A percentile compares a stretch with the other conserved stretches of the same genome.
phyloP scores from a whole-genome alignment of 2,329 filamentous ascomycete genomes.

The Trichothecium sympodiale region DNA sequence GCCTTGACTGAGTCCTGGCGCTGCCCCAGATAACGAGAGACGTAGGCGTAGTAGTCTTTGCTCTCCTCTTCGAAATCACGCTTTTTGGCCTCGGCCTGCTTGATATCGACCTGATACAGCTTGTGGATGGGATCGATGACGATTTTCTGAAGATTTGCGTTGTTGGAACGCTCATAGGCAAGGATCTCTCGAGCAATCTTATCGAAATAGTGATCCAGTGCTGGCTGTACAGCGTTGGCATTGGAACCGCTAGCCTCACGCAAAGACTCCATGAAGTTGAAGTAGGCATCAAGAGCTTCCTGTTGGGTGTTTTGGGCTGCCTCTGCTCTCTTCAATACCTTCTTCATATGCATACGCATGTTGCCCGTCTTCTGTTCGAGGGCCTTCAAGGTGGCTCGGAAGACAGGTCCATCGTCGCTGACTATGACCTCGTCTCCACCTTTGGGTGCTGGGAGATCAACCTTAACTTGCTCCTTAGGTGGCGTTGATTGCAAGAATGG shows the following conservation, averaged over 20 bases:
- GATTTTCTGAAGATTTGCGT: constrained; percentile 73
- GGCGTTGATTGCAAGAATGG: constrained; percentile 7
- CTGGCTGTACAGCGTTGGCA: constrained; percentile 91
- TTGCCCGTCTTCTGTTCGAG: constrained; percentile 93
- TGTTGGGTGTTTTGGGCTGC: constrained; percentile 69
- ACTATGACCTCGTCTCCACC: constrained; percentile 77
- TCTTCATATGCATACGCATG: constrained; percentile 91
- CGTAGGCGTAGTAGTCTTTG: constrained; percentile 95
- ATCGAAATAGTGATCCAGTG: constrained; percentile 95
- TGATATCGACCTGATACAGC: constrained; percentile 91
- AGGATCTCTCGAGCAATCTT: constrained; percentile 90
- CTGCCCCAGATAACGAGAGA: constrained; percentile 91
- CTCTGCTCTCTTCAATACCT: constrained; percentile 89
- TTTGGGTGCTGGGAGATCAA: constrained; percentile 78
- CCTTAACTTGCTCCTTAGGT: constrained; percentile 51
- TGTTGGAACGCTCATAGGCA: constrained; percentile 75
- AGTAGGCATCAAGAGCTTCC: constrained; percentile 76
- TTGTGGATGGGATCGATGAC: constrained; percentile 91
- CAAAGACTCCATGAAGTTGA: constrained; percentile 73
- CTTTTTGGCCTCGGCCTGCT: constrained; percentile 92
- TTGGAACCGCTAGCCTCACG: constrained; percentile 84
- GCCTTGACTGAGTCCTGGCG: constrained; percentile 92
- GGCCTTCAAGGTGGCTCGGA: constrained; percentile 92
- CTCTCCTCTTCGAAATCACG: constrained; percentile 98
- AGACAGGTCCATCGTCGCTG: constrained; percentile 86